Evolutionary conservation across 805 yeast species (phyloP).

Genomic region (Yarrowia hollandica): DNA sequence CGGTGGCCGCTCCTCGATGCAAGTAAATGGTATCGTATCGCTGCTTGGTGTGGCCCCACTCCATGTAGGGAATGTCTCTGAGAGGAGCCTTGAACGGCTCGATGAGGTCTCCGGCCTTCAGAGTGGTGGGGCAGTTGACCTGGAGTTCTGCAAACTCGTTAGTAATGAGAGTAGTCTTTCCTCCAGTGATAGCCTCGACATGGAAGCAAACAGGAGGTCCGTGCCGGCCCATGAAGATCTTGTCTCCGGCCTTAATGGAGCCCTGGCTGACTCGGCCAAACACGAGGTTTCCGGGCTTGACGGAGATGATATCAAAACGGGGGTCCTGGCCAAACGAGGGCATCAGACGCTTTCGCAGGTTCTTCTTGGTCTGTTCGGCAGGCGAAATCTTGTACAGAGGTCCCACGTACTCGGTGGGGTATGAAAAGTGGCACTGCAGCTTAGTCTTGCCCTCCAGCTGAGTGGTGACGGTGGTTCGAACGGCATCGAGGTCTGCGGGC

Average conservation of each 20-base stretch:
- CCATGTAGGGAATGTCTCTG: conserved; percentile 24
- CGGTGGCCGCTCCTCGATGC: conserved; percentile 22
- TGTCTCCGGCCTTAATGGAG: conserved; percentile 4
- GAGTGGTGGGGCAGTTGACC: conserved; percentile 13
- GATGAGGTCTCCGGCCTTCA: conserved; percentile 16
- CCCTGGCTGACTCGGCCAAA: conserved; percentile 21
- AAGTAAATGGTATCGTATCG: conserved; percentile 15
- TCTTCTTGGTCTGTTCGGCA: conserved; percentile 3
- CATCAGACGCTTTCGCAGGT: conserved; percentile 19
- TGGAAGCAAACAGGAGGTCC: conserved; percentile 26
- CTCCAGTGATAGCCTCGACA: conserved; percentile 20
- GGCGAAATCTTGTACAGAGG: conserved; percentile 7
- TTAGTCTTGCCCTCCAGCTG: conserved; percentile 5
- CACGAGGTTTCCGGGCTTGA: conserved; percentile 22
- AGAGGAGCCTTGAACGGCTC: conserved; percentile 26
- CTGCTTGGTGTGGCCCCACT: conserved; percentile 26
- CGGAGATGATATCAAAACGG: conserved; percentile 18
- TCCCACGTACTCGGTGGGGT: conserved; percentile 20
- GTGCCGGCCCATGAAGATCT: conserved; percentile 24
- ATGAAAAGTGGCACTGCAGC: conserved; percentile 18
- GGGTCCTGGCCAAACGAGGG: conserved; percentile 20
- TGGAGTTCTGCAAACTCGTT: conserved; percentile 24
- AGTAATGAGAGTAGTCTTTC: neutral
- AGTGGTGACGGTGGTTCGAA: neutral
- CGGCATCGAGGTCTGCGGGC: conserved; percentile 2